Conservation (phyloP, 768 basidiomycete species). For the Boletus sensibilis region DNA sequence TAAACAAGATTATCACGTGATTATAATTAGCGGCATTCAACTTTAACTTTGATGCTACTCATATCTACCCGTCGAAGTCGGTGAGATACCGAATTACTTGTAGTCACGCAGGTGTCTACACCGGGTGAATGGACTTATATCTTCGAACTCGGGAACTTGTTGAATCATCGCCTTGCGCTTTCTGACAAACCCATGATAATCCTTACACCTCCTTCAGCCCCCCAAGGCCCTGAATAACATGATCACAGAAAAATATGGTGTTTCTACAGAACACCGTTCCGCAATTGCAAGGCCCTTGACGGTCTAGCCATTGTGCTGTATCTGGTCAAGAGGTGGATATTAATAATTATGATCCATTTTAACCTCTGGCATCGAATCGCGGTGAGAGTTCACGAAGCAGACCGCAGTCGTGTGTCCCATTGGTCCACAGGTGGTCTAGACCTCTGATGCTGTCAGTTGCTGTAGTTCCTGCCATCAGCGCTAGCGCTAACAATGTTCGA, state of each 20-base stretch:
- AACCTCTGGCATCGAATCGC: not conserved
- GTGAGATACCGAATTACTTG: no score
- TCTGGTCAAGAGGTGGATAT: not conserved
- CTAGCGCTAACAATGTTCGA: slow-evolving; percentile 2
- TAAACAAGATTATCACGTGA: slow-evolving; percentile 10
- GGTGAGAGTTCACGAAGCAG: not conserved
- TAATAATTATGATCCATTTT: not conserved
- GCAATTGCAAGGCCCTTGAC: not conserved
- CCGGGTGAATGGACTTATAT: not conserved
- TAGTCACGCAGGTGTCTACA: no score
- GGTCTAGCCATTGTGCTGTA: not conserved
- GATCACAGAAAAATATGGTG: not conserved
- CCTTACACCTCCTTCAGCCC: not conserved
- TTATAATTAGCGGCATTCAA: no score
- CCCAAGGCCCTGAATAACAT: not conserved
- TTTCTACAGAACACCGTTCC: not conserved
- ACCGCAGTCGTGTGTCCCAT: not conserved
- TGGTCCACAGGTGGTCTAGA: slow-evolving; percentile 10
- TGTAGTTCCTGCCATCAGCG: slow-evolving; percentile 1
- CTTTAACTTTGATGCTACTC: no score
- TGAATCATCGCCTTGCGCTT: not conserved
- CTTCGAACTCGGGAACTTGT: not conserved
- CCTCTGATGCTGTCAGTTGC: not conserved
- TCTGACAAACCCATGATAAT: not conserved
- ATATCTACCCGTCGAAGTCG: no score